Evolutionary conservation across 1,284 basidiomycete genomes (phyloP).

Genomic region (Flammula alnicola): DNA sequence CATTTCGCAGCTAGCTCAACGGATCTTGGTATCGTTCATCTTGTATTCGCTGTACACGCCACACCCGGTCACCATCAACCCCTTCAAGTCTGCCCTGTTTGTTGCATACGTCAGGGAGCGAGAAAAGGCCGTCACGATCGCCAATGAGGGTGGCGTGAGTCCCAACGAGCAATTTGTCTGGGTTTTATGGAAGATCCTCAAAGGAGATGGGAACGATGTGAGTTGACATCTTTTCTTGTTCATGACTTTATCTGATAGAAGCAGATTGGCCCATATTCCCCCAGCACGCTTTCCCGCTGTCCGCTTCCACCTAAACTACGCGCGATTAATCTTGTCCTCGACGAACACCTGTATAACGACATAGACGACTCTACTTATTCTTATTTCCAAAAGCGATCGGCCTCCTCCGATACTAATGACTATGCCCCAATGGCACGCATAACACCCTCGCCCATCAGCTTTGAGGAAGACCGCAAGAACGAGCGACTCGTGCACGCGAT

Average conservation of each 20-base stretch:
- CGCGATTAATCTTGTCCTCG: constrained; percentile 67
- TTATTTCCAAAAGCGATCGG: constrained; percentile 40
- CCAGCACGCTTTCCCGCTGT: constrained; percentile 68
- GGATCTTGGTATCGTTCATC: constrained; percentile 77
- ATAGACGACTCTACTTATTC: constrained; percentile 32
- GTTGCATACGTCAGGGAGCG: constrained; percentile 68
- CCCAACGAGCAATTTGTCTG: constrained; percentile 78
- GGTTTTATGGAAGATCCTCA: constrained; percentile 83
- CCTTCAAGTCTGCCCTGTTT: constrained; percentile 72
- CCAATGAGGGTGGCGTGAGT: constrained; percentile 54
- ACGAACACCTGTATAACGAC: constrained; percentile 55
- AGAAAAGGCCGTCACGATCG: constrained; percentile 55
- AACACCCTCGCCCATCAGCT: constrained; percentile 30
- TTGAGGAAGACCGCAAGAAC: constrained; percentile 42
- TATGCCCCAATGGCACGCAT: constrained; percentile 17
- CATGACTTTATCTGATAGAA: constrained; percentile 6
- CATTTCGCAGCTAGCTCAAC: constrained; percentile 57
- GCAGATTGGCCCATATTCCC: constrained; percentile 78
- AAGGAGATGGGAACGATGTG: constrained; percentile 79
- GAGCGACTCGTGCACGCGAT: constrained; percentile 53
- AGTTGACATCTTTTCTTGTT: constrained; percentile 28
- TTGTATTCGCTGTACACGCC: constrained; percentile 77
- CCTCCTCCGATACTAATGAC: constrained; percentile 39
- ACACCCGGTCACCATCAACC: constrained; percentile 75
- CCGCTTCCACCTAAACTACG: constrained; percentile 72